Conservation (phyloP, 225 moss, liverwort and hornwort genomes). For the Pleurozium schreberi region DNA sequence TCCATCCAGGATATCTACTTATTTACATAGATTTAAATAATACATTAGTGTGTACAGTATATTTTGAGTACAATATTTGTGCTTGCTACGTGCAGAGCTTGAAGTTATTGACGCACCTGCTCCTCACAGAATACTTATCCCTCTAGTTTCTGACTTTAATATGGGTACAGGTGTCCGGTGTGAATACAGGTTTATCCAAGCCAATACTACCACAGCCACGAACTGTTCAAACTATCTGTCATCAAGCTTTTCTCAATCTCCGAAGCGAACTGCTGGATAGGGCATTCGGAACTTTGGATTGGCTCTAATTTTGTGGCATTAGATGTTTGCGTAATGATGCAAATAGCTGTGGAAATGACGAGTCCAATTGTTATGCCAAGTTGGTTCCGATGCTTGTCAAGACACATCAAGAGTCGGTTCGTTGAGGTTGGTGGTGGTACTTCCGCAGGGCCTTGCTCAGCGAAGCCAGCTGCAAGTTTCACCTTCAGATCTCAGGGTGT, state of each 20-base stretch:
- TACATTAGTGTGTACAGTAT: background rate
- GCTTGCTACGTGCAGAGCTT: background rate
- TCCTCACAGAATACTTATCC: background rate
- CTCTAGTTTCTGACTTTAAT: background rate
- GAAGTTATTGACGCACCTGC: background rate
- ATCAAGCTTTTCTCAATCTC: background rate
- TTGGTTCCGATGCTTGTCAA: background rate
- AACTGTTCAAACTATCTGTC: background rate
- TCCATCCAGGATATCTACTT: background rate
- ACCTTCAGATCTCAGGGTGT: constrained; percentile 25
- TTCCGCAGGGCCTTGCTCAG: constrained; percentile 44
- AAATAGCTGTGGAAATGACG: constrained; percentile 23
- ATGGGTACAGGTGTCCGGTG: background rate
- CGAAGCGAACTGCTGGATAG: background rate
- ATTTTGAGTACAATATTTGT: background rate
- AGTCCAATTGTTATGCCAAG: background rate
- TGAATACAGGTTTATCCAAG: background rate
- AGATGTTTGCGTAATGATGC: constrained; percentile 18
- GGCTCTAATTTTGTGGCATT: background rate
- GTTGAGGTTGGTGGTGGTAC: background rate
- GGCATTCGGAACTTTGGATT: background rate
- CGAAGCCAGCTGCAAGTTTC: constrained; percentile 49
- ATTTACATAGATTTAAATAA: background rate
- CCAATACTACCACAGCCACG: background rate
- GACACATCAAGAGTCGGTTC: background rate